Evolutionary conservation across 768 basidiomycete genomes (phyloP), one percentile per base, ranked within the genome.

Genomic region (Naganishia vaughanmartiniae): DNA sequence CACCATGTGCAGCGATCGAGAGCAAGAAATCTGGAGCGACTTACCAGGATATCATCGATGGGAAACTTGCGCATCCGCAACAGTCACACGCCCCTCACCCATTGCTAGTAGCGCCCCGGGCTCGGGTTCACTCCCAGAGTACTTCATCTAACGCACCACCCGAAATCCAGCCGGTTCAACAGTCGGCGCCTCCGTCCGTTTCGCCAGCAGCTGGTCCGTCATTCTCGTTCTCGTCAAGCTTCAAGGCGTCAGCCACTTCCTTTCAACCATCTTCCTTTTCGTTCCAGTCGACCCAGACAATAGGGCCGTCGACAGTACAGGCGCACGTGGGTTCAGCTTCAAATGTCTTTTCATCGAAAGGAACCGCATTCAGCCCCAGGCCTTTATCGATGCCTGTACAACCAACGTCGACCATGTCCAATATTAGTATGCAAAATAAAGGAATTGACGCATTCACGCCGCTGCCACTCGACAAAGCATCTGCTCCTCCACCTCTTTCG

Each of bases 31-130:
- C 1, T 24, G 67, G 58, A 15, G 48, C 34, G 6, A 30, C 71
- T 11, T 72, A 69, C 30, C 71, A 72, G 39, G 67, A 72, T 36
- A 65, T 72, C 39, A 72, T 72, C 26, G 66, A 72, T 36, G 69
- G 68, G 15, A 69, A 69, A 45, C 33, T 48, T 21, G 28, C 19
- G 6, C 24, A 33, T 1, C 46, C 42, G 33, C 19, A 51, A 28
- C 48, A 21, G 24, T 51, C 48, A 24, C 48, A n/a, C 24, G 24
- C 24, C 12, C 19, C 24, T 9, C 48, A 26, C 12, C 14, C 48
- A 7, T 7, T 51, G n/a, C n/a, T 24, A 24, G 19, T 45, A 34
- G 60, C 46, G 30, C 42, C 60, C 30, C 60, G 60, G 7, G 60
- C 34, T 46, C 39, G 60, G 7, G 60, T 63, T 15, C 60, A 63